Conservation (phyloP, 345 rosid genomes). For the Angophora floribunda region DNA sequence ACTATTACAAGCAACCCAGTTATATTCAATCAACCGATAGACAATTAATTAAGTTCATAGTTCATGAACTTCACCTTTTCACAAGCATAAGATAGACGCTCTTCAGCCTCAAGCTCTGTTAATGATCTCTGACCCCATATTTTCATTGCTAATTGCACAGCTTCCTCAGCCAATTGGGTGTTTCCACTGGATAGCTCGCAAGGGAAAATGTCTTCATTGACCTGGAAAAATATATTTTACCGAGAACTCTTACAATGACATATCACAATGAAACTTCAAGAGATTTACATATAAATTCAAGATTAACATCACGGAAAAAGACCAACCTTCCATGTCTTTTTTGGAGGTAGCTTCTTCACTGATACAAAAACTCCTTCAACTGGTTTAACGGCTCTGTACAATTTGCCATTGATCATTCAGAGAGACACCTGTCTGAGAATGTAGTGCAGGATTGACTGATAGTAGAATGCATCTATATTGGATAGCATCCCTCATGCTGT, state of each 20-base stretch:
- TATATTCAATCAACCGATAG: background rate
- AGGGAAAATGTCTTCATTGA: conserved; percentile 79
- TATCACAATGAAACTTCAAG: background rate
- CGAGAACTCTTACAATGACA: background rate
- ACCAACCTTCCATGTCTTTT: conserved; percentile 86
- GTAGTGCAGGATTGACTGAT: background rate
- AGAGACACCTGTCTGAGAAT: background rate
- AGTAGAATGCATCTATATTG: background rate
- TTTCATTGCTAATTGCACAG: conserved; percentile 68
- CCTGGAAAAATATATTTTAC: conserved; percentile 28
- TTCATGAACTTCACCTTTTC: conserved; percentile 55
- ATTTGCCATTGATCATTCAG: background rate
- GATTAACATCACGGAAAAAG: background rate
- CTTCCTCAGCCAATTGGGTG: conserved; percentile 69
- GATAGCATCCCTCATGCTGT: background rate
- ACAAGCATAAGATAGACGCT: conserved; percentile 85
- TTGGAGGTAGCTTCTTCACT: conserved; percentile 76
- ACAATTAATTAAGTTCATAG: background rate
- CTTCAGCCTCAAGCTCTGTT: conserved; percentile 95
- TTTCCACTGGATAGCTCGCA: conserved; percentile 65
- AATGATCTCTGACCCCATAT: conserved; percentile 84
- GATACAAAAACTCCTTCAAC: conserved; percentile 76
- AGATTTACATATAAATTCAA: background rate
- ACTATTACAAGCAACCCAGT: background rate
- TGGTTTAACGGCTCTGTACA: conserved; percentile 66